A percentile compares a stretch with the other conserved stretches of the same genome.
Conservation (phyloP, 2,329 filamentous ascomycete species). For the Sclerotinia spermophila region DNA sequence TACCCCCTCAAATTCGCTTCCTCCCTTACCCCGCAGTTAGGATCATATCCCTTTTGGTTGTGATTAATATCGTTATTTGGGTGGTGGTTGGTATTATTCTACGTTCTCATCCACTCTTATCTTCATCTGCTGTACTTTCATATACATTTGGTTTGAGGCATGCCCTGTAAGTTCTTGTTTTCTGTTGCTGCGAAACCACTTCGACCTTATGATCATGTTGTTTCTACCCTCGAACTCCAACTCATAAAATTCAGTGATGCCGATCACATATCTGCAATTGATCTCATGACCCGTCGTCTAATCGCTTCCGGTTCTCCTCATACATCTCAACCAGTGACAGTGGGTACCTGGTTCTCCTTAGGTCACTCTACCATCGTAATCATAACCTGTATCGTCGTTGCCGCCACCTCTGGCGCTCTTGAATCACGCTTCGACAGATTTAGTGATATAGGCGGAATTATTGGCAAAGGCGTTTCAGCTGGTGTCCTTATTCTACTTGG, state of each 20-base stretch:
- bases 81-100: conserved; percentile 50
- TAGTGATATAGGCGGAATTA: conserved; percentile 75
- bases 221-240: neutral
- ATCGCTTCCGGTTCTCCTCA: conserved; percentile 56
- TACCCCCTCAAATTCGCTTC: conserved; percentile 18
- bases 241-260: conserved; percentile 54
- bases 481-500: conserved; percentile 79
- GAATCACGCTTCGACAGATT: conserved; percentile 78
- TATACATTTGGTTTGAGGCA: conserved; percentile 89
- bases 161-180: conserved; percentile 53
- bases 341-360: conserved; percentile 91
- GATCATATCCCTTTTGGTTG: conserved; percentile 52
- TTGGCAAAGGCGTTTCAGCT: conserved; percentile 84
- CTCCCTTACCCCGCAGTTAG: conserved; percentile 30
- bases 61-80: conserved; percentile 56
- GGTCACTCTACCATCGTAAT: conserved; percentile 93
- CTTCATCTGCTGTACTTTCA: conserved; percentile 76
- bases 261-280: conserved; percentile 87
- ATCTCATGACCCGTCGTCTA: conserved; percentile 87
- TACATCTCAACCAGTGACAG: conserved; percentile 74
- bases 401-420: conserved; percentile 82
- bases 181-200: neutral
- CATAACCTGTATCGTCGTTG: conserved; percentile 85
- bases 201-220: neutral
- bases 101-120: conserved; percentile 55